These are phyloP conservation scores for Monilinia vaccinii-corymbosi DNA, from an alignment of 2,329 filamentous ascomycete species.

Conservation along the genomic window DNA sequence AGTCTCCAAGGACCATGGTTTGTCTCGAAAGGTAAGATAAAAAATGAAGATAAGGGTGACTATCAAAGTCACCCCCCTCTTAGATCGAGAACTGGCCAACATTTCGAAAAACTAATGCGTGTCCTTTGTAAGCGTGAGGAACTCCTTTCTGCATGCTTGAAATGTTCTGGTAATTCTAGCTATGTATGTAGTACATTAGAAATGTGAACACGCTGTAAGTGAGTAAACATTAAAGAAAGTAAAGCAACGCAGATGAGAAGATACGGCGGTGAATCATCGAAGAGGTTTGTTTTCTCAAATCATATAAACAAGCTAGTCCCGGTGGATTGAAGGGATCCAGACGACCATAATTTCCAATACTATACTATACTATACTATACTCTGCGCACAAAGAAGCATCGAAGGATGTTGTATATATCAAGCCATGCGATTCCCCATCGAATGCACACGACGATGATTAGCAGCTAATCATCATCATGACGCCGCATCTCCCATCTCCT, in stretches of 20 bases:
- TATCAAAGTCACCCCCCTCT: background rate
- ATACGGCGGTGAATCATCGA: background rate
- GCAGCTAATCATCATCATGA: too few species aligned
- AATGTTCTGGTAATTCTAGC: background rate
- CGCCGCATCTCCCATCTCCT: too few species aligned
- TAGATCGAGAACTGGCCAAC: background rate
- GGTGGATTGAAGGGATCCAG: background rate
- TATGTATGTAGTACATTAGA: background rate
- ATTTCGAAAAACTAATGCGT: background rate
- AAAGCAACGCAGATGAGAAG: background rate
- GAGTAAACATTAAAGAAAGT: background rate
- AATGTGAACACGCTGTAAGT: background rate
- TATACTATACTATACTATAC: too few species aligned
- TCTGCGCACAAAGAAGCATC: too few species aligned
- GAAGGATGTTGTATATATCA: too few species aligned
- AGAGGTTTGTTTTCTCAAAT: background rate
- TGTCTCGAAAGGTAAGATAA: background rate
- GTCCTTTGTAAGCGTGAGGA: background rate
- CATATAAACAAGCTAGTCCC: background rate
- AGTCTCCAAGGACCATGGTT: constrained; percentile 1
- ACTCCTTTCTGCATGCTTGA: background rate
- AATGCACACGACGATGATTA: background rate
- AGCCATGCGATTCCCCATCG: background rate
- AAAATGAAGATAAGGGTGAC: background rate
- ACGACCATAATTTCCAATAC: background rate